These are phyloP conservation scores for Plectosphaerella plurivora DNA, from an alignment of 2,329 filamentous ascomycete species.

Conservation along the genomic window DNA sequence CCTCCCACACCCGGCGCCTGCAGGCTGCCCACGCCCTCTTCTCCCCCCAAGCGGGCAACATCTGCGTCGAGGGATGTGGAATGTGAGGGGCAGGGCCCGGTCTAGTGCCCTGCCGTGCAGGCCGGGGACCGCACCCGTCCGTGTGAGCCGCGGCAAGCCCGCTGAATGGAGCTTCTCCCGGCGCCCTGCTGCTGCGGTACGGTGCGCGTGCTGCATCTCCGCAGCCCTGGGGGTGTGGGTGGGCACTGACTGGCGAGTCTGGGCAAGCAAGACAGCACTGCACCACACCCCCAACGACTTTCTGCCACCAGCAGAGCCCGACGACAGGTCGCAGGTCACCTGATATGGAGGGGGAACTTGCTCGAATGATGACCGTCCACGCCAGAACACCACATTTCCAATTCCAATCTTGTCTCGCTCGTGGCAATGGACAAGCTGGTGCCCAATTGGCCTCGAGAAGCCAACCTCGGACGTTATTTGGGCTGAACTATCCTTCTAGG, in stretches of 20 bases:
- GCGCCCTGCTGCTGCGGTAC: neutral
- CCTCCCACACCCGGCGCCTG: neutral
- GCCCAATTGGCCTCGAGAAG: neutral
- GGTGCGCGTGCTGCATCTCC: neutral
- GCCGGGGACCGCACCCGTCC: conserved; percentile 2
- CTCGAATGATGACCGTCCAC: neutral
- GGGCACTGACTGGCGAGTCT: too few relatives aligned
- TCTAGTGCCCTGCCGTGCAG: neutral
- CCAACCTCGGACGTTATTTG: neutral
- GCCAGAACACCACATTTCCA: neutral
- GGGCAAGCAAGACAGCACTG: too few relatives aligned
- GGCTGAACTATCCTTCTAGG: neutral
- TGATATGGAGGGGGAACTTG: neutral
- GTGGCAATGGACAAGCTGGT: neutral
- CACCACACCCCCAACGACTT: neutral
- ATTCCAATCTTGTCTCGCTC: neutral
- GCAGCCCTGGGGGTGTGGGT: neutral
- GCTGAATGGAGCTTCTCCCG: neutral
- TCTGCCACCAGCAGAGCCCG: neutral
- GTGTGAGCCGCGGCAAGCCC: conserved; percentile 1
- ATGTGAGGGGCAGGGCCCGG: neutral
- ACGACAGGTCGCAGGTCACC: neutral
- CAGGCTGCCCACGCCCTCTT: neutral
- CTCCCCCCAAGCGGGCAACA: neutral
- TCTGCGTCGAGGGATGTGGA: neutral